phyloP scores from a whole-genome alignment of 2,329 filamentous ascomycete species.

The Microsporum canis region DNA sequence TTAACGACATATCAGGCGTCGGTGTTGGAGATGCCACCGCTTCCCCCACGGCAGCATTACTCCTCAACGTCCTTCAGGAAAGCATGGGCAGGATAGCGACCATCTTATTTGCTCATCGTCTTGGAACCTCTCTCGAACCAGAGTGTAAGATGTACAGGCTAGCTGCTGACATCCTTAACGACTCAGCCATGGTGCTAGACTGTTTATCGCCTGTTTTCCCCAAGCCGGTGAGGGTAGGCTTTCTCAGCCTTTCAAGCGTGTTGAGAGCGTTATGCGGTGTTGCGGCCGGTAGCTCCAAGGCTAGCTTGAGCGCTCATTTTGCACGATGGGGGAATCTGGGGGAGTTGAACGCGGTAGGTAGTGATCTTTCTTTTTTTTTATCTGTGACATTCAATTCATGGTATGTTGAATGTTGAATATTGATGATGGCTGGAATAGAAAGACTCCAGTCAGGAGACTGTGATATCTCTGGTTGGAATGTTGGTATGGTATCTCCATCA shows the following conservation, averaged over 20 bases:
- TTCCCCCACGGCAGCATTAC: slow-evolving; percentile 66
- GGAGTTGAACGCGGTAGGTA: slow-evolving; percentile 70
- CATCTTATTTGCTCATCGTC: slow-evolving; percentile 53
- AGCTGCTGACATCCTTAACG: slow-evolving; percentile 79
- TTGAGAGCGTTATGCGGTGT: slow-evolving; percentile 70
- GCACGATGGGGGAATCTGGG: slow-evolving; percentile 76
- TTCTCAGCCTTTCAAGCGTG: slow-evolving; percentile 51
- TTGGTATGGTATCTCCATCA: slow-evolving; percentile 38
- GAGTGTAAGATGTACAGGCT: slow-evolving; percentile 87
- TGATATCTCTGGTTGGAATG: slow-evolving; percentile 81
- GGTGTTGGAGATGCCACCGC: slow-evolving; percentile 72
- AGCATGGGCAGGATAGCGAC: slow-evolving; percentile 71
- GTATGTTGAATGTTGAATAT: neutral
- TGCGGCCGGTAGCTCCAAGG: slow-evolving; percentile 79
- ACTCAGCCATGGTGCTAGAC: slow-evolving; percentile 75
- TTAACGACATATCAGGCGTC: slow-evolving; percentile 41
- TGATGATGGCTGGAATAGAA: slow-evolving; percentile 38
- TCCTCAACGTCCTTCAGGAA: slow-evolving; percentile 74
- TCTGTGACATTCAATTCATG: neutral
- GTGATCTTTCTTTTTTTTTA: neutral
- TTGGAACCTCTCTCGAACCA: slow-evolving; percentile 63
- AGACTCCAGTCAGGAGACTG: slow-evolving; percentile 90
- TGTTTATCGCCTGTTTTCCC: slow-evolving; percentile 66
- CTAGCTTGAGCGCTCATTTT: slow-evolving; percentile 84
- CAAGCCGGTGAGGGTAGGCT: slow-evolving; percentile 42